Evolutionary conservation across 2,329 filamentous ascomycete species (phyloP).

Genomic region (Sporothrix pseudoabietina): DNA sequence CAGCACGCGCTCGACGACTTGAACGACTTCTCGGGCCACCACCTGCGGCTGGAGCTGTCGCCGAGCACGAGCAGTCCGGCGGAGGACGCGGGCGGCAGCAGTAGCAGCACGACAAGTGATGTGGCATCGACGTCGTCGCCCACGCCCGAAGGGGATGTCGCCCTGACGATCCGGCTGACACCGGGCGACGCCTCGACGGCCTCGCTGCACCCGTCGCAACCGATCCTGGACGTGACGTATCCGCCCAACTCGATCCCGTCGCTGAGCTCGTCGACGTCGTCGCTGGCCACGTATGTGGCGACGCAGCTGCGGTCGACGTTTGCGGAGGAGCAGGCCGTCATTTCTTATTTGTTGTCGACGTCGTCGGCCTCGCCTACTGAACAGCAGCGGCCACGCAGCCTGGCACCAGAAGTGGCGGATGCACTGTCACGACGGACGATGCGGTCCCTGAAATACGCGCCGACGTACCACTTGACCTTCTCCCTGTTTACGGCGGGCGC

Average conservation of each 20-base stretch:
- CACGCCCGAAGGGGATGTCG: slow-evolving; percentile 52
- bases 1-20: slow-evolving; percentile 85
- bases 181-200: slow-evolving; percentile 64
- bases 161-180: slow-evolving; percentile 70
- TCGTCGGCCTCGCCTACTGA: slow-evolving; percentile 53
- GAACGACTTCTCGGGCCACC: slow-evolving; percentile 83
- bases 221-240: slow-evolving; percentile 77
- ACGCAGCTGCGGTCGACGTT: slow-evolving; percentile 77
- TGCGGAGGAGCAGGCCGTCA: slow-evolving; percentile 82
- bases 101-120: slow-evolving; percentile 35
- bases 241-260: slow-evolving; percentile 68
- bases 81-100: slow-evolving; percentile 38
- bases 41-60: slow-evolving; percentile 68
- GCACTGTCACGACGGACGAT: slow-evolving; percentile 71
- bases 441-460: slow-evolving; percentile 84
- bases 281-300: slow-evolving; percentile 76
- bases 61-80: slow-evolving; percentile 9
- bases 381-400: slow-evolving; percentile 47
- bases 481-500: slow-evolving; percentile 85
- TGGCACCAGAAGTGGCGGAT: slow-evolving; percentile 56
- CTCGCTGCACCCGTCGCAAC: slow-evolving; percentile 67
- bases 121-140: background rate
- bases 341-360: slow-evolving; percentile 71
- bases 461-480: slow-evolving; percentile 93
- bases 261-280: slow-evolving; percentile 68